A percentile compares a stretch with the other conserved stretches of the same genome.
phyloP scores from a whole-genome alignment of 306 rosid species.

The Prunus mongolica region DNA sequence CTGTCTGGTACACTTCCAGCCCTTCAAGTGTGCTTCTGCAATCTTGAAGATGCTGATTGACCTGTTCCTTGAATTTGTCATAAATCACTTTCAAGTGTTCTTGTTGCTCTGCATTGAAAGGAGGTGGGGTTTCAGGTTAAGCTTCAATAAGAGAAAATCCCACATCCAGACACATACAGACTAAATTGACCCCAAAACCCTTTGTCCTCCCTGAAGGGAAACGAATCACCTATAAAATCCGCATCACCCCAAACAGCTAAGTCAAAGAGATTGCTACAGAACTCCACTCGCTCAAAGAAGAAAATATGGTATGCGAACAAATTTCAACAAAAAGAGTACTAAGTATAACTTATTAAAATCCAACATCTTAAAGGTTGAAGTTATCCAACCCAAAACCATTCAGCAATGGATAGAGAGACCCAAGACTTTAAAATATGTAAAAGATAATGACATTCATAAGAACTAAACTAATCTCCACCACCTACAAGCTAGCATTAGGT shows the following conservation, averaged over 20 bases:
- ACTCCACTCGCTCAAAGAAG: neutral
- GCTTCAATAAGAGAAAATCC: slow-evolving; percentile 9
- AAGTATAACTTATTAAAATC: neutral
- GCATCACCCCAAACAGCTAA: neutral
- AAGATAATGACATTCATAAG: neutral
- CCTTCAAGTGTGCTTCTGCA: slow-evolving; percentile 64
- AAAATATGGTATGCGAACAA: neutral
- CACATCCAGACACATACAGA: neutral
- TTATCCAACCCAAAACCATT: neutral
- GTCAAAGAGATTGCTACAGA: too few relatives aligned
- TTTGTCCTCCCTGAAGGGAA: neutral
- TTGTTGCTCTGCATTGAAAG: slow-evolving; percentile 55
- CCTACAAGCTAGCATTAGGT: neutral
- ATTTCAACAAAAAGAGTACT: neutral
- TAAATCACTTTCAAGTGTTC: slow-evolving; percentile 61
- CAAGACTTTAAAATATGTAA: neutral
- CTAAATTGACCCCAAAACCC: neutral
- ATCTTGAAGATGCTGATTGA: slow-evolving; percentile 71
- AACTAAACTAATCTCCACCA: neutral
- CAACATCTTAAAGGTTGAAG: neutral
- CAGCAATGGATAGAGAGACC: neutral
- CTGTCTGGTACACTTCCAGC: slow-evolving; percentile 64
- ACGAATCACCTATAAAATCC: neutral
- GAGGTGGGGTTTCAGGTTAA: neutral
- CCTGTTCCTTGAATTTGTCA: slow-evolving; percentile 77